Conservation (phyloP, 805 yeast genomes). For the Barnettozyma botsteinii region DNA sequence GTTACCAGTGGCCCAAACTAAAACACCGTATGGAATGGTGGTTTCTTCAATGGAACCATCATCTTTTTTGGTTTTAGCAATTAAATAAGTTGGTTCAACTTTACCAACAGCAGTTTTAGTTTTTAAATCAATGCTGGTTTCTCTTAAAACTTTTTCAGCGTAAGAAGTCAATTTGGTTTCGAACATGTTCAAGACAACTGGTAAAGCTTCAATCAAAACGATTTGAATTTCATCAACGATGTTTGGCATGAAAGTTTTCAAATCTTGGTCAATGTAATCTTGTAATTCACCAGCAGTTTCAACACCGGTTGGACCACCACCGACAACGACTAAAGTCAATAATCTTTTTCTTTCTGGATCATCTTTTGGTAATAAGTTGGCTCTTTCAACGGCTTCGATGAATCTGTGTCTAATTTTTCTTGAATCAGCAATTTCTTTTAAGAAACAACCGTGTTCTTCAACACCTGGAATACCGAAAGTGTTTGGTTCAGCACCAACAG, state of each 20-base stretch:
- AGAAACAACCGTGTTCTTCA: constrained; percentile 70
- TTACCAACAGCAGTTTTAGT: constrained; percentile 85
- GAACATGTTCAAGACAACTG: constrained; percentile 76
- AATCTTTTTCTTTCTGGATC: constrained; percentile 80
- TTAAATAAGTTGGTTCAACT: constrained; percentile 66
- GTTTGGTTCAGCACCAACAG: constrained; percentile 93
- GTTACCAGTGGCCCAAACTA: constrained; percentile 98
- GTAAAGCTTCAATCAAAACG: constrained; percentile 84
- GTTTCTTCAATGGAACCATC: constrained; percentile 55
- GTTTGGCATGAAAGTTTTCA: constrained; percentile 83
- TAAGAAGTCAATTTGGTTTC: constrained; percentile 65
- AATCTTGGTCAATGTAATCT: constrained; percentile 90
- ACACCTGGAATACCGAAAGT: constrained; percentile 95
- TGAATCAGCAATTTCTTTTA: constrained; percentile 88
- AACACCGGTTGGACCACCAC: constrained; percentile 99
- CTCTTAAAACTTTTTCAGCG: constrained; percentile 71
- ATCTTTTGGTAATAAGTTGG: constrained; percentile 65
- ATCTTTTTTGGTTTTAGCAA: constrained; percentile 60
- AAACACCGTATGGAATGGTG: constrained; percentile 87
- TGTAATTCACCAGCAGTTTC: constrained; percentile 95
- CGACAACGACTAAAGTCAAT: constrained; percentile 85
- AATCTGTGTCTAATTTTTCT: constrained; percentile 74
- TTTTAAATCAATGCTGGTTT: constrained; percentile 63
- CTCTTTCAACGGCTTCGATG: constrained; percentile 86
- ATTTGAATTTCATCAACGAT: constrained; percentile 78